A percentile compares a stretch with the other conserved stretches of the same genome.
Evolutionary conservation across 148 eudicot species (phyloP).

Genomic region (Heliamphora exappendiculata): DNA sequence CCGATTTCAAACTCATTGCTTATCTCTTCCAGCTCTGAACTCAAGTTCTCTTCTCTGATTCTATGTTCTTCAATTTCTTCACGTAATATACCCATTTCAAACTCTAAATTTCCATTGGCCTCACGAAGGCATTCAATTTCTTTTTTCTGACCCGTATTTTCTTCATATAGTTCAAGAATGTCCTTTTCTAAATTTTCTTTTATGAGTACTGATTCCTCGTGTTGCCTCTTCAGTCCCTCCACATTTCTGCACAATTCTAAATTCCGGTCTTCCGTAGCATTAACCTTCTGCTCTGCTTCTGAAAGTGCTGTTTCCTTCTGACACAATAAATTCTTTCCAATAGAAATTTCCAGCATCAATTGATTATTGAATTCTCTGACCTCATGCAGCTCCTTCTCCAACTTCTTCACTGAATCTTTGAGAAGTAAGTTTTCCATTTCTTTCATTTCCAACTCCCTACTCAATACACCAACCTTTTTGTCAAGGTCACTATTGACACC

Average conservation of each 20-base stretch:
- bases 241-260: conserved; percentile 39
- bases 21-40: conserved; percentile 62
- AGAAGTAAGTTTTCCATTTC: conserved; percentile 50
- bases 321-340: conserved; percentile 23
- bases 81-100: conserved; percentile 43
- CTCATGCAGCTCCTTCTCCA: conserved; percentile 45
- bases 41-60: conserved; percentile 57
- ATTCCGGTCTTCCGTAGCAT: conserved; percentile 32
- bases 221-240: conserved; percentile 33
- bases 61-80: conserved; percentile 61
- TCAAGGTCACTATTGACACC: conserved; percentile 44
- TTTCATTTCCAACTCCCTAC: conserved; percentile 37
- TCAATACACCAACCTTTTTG: conserved; percentile 35
- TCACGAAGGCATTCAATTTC: conserved; percentile 51
- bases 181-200: conserved; percentile 38
- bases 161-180: conserved; percentile 33
- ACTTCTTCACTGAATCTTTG: conserved; percentile 31
- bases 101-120: conserved; percentile 42
- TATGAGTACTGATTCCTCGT: conserved; percentile 26
- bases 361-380: conserved; percentile 36
- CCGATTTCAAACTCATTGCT: conserved; percentile 73
- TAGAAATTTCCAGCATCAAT: conserved; percentile 32
- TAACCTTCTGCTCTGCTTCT: conserved; percentile 34
- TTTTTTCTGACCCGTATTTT: conserved; percentile 29
- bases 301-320: conserved; percentile 44